These are phyloP conservation scores for Fusarium protoensiforme DNA, from an alignment of 2,329 filamentous ascomycete species.

Conservation along the genomic window DNA sequence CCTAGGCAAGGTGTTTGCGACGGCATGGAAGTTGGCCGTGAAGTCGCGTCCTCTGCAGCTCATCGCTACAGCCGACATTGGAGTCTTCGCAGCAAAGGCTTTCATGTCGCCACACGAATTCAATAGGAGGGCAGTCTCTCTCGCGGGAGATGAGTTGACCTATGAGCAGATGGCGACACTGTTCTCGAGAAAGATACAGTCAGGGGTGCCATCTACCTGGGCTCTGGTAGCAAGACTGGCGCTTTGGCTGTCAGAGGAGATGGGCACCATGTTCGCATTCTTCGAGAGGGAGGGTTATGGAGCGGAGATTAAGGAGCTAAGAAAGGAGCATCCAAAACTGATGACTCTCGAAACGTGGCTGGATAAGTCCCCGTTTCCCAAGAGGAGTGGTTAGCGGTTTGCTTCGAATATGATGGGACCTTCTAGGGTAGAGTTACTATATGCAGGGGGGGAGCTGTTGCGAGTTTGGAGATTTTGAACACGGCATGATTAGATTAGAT, in stretches of 20 bases:
- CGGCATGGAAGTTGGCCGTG: slow-evolving; percentile 46
- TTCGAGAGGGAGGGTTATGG: not conserved
- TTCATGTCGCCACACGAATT: not conserved
- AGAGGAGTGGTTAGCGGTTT: not conserved
- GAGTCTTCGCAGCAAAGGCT: not conserved
- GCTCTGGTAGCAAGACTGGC: not conserved
- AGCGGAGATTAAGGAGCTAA: not conserved
- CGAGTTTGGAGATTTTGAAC: no score
- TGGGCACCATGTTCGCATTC: not conserved
- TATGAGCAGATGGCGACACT: not conserved
- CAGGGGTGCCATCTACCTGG: not conserved
- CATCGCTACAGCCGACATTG: not conserved
- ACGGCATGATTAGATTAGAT: no score
- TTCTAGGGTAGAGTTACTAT: no score
- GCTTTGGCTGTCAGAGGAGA: not conserved
- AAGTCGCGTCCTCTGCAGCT: slow-evolving; percentile 40
- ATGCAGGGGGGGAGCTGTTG: no score
- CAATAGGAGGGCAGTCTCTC: not conserved
- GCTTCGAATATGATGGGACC: no score
- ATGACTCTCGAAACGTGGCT: not conserved
- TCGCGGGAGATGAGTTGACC: not conserved
- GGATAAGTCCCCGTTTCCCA: not conserved
- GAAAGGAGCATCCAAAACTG: not conserved
- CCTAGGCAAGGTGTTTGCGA: slow-evolving; percentile 46
- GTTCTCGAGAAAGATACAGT: not conserved